These are phyloP conservation scores for Mortierella sp. DNA, from an alignment of 371 early-diverging fungal genomes.

Conservation along the genomic window DNA sequence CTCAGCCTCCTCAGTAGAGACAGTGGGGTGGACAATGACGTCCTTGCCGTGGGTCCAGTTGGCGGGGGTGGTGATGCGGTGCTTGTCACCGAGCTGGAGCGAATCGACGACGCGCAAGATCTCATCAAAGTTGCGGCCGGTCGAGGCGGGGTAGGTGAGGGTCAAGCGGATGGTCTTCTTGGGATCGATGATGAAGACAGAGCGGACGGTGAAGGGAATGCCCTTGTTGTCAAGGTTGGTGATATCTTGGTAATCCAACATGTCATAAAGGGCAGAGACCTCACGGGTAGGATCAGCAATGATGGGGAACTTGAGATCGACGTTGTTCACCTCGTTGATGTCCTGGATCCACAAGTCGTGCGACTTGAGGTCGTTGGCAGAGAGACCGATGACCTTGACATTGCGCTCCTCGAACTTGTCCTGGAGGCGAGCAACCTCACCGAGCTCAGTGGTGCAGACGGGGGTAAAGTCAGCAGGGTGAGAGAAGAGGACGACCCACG, in stretches of 20 bases:
- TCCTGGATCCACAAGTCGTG: conserved; percentile 92
- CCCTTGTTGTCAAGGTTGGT: conserved; percentile 91
- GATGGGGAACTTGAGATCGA: conserved; percentile 88
- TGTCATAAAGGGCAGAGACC: conserved; percentile 90
- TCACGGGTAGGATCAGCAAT: conserved; percentile 90
- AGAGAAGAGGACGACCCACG: conserved; percentile 95
- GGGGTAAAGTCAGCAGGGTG: conserved; percentile 97
- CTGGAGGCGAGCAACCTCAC: conserved; percentile 84
- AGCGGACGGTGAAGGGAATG: conserved; percentile 93
- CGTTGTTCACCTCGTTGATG: conserved; percentile 87
- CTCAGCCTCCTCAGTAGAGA: conserved; percentile 84
- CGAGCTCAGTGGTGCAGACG: conserved; percentile 96
- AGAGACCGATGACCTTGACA: conserved; percentile 94
- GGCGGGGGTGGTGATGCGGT: conserved; percentile 93
- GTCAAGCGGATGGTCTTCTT: conserved; percentile 89
- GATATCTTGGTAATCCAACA: conserved; percentile 93
- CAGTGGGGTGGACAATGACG: conserved; percentile 91
- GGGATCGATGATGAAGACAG: conserved; percentile 95
- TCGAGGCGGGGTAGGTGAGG: conserved; percentile 90
- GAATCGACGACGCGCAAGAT: conserved; percentile 93
- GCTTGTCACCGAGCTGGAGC: conserved; percentile 87
- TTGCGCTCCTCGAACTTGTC: conserved; percentile 81
- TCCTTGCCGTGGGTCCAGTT: conserved; percentile 91
- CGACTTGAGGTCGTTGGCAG: conserved; percentile 83
- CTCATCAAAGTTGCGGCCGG: conserved; percentile 97